Conservation (phyloP, 306 rosid species). For the Fragaria iinumae region DNA sequence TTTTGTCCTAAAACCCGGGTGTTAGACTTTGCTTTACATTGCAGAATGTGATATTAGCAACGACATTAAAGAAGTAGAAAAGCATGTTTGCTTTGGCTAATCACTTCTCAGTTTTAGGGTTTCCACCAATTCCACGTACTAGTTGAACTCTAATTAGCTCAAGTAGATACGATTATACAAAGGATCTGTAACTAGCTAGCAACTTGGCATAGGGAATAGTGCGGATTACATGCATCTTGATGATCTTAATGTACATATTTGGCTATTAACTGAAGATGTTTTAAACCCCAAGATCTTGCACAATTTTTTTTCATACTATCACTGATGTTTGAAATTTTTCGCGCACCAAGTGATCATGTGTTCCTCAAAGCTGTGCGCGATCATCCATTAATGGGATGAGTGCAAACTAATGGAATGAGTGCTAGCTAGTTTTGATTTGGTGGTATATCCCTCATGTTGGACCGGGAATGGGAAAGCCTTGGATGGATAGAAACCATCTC, state of each 20-base stretch:
- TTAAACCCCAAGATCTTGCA: not conserved
- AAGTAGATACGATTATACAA: not conserved
- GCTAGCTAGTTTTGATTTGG: too few species aligned
- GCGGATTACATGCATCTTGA: conserved; percentile 1
- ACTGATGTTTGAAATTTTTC: not conserved
- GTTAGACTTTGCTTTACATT: too few species aligned
- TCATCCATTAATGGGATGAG: not conserved
- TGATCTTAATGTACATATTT: not conserved
- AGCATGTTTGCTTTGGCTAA: too few species aligned
- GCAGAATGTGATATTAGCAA: too few species aligned
- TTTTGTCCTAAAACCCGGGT: too few species aligned
- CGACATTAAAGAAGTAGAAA: too few species aligned
- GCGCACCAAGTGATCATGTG: not conserved
- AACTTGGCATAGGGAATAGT: not conserved
- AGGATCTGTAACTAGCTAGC: not conserved
- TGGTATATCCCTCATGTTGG: too few species aligned
- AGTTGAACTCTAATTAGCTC: not conserved
- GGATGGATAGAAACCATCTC: too few species aligned
- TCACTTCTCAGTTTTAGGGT: too few species aligned
- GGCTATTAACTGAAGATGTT: not conserved
- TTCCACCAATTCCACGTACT: too few species aligned
- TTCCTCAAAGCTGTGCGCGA: not conserved
- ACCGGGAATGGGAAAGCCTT: too few species aligned
- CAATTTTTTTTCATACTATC: not conserved
- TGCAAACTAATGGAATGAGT: too few species aligned